These are phyloP conservation scores for Lippia alba DNA, from an alignment of 305 asterid species.

Conservation along the genomic window DNA sequence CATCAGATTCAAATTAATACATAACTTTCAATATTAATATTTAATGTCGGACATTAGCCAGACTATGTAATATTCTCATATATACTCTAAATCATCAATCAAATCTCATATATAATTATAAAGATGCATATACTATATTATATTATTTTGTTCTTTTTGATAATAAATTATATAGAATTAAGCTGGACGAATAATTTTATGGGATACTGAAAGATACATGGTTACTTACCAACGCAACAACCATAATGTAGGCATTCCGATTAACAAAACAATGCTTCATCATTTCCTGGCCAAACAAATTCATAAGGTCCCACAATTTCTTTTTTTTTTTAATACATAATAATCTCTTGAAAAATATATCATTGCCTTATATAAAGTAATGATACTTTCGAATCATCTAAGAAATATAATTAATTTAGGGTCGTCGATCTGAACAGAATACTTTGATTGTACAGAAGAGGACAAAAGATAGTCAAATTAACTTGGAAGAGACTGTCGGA, in stretches of 20 bases:
- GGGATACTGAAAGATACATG: conserved; percentile 6
- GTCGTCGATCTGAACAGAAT: neutral
- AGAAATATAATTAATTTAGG: neutral
- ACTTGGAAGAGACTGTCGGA: neutral
- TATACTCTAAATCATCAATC: neutral
- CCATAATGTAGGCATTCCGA: conserved; percentile 36
- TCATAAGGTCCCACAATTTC: conserved; percentile 9
- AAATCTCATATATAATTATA: conserved; percentile 3
- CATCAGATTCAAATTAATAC: no score
- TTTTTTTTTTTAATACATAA: neutral
- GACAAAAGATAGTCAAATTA: conserved; percentile 10
- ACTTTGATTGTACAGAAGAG: neutral
- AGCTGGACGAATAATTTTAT: neutral
- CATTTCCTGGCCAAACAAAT: conserved; percentile 31
- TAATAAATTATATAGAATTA: neutral
- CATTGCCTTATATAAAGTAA: neutral
- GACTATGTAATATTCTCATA: neutral
- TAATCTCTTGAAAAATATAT: neutral
- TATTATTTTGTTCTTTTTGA: neutral
- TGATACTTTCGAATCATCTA: neutral
- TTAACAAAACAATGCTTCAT: conserved; percentile 21
- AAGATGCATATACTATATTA: neutral
- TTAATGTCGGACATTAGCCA: neutral
- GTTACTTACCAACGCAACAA: conserved; percentile 36
- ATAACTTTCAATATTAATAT: no score